Base-by-base conservation (phyloP, 78 protist genomes). In the Dictyostelium firmibasis region DNA sequence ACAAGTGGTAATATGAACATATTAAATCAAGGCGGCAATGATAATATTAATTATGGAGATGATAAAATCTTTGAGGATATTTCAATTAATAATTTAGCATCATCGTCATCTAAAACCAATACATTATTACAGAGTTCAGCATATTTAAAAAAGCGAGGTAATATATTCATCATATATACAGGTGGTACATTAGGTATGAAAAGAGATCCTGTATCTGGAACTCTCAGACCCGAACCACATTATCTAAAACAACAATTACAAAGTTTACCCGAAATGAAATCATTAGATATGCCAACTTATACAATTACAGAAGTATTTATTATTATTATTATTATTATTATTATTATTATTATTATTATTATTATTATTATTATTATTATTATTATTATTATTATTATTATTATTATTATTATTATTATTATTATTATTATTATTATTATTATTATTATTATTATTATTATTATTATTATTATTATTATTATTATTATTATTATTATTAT, bases 161-260 rank as follows among this genome's bases (percentile, higher is more conserved):
- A 79, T 36, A 96, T 98, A 20, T 96, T 92, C 18, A 36, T 97
- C 3, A 44, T 97, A 14, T 92, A 97, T 78, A 96, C 97, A 1
- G 98, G 98, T 50, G 98, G 98, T 53, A 97, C 98, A 29, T 27
- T 97, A 20, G 98, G 99, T 27, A 97, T 97, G 99, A 86, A 47
- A 31, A 64, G 92, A 43, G 92, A 89, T 35, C 94, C 94, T 10
- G 83, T 89, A 6, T 20, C 33, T 38, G 86, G 86, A 20, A 74
- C 91, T 23, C 50, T 72, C 0, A 41, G 88, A 62, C 91, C 95
- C 8, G 92, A 82, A 44, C 97, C 97, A 38, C 53, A 88, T 75
- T 83, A 67, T 35, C 20, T 88, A 27, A 74, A 41, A 43, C 83
- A 92, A 83, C 92, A 85, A 79, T 29, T 92, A 38, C 20, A 33